A percentile compares a stretch with the other conserved stretches of the same genome.
Conservation (phyloP, 306 rosid species). For the Castanea sativa region DNA sequence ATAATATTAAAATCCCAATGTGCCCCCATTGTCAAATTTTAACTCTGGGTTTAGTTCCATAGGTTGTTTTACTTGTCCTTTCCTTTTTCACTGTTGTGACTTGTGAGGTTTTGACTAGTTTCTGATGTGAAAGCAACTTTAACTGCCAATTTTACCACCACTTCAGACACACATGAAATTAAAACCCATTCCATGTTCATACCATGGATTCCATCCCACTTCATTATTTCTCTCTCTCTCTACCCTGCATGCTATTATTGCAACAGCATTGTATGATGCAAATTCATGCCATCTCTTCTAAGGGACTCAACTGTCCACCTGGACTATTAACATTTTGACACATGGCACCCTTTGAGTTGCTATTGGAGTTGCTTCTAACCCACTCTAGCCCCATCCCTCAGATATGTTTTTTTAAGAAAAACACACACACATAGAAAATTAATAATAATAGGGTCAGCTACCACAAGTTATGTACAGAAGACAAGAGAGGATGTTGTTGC, state of each 20-base stretch:
- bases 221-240: background rate
- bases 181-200: constrained; percentile 12
- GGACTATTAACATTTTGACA: constrained; percentile 10
- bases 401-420: background rate
- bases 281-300: constrained; percentile 31
- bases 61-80: constrained; percentile 21
- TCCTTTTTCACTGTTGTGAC: constrained; percentile 41
- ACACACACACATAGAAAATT: background rate
- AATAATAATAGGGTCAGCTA: constrained; percentile 26
- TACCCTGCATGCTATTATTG: constrained; percentile 39
- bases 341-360: constrained; percentile 35
- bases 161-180: background rate
- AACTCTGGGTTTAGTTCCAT: constrained; percentile 13
- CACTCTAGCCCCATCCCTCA: constrained; percentile 39
- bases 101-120: constrained; percentile 46
- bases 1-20: constrained; percentile 52
- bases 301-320: constrained; percentile 41
- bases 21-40: constrained; percentile 34
- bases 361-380: constrained; percentile 33
- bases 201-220: background rate
- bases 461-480: constrained; percentile 12
- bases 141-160: constrained; percentile 47
- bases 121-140: constrained; percentile 42
- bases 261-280: constrained; percentile 20
- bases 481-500: constrained; percentile 9